Base-by-base conservation (phyloP, 805 yeast species). In the Candida namnaoensis region DNA sequence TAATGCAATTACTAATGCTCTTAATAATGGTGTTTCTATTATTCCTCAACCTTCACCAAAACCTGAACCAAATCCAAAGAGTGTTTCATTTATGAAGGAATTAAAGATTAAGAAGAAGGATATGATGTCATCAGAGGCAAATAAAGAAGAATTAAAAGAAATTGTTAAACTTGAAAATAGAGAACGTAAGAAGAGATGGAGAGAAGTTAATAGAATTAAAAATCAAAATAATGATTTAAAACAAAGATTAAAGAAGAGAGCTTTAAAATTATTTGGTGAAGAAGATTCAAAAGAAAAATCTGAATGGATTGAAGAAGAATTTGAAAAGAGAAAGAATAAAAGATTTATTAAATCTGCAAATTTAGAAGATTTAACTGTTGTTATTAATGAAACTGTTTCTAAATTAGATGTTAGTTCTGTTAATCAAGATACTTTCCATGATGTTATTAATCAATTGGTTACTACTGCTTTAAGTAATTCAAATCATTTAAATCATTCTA, bases 201-300 rank as follows among this genome's bases (percentile, higher is more conserved):
- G 95, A 53, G 90, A 79, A 48, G 80, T 76, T 26, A 88, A 91
- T 55, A 73, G 76, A 8, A 82, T 82, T 45, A 71, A 93, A 48
- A 90, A 90, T 60, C 82, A 86, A 64, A 96, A 88, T 58, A 82
- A 87, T 52, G 98, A 91, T 56, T 66, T 91, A 41, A 71, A 95
- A 40, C 77, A 85, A 0, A 68, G 98, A 42, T 80, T 91, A 19
- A 71, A 75, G 47, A 82, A 81, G 48, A 68, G 93, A 35, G 96
- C 97, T 0, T 67, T 64, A 34, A 63, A 61, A 15, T 62, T 82
- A 49, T 88, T 77, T 62, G 93, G 95, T 1, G 72, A 68, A 9
- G 68, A 62, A 1, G 78, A 76, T 7, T 62, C 81, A 10, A 69
- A 64, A 9, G 77, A 72, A 37, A 74, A 76, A 47, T 69, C 68